Base-by-base conservation (phyloP, 2,329 filamentous ascomycete genomes). In the Furcasterigmium sp. region DNA sequence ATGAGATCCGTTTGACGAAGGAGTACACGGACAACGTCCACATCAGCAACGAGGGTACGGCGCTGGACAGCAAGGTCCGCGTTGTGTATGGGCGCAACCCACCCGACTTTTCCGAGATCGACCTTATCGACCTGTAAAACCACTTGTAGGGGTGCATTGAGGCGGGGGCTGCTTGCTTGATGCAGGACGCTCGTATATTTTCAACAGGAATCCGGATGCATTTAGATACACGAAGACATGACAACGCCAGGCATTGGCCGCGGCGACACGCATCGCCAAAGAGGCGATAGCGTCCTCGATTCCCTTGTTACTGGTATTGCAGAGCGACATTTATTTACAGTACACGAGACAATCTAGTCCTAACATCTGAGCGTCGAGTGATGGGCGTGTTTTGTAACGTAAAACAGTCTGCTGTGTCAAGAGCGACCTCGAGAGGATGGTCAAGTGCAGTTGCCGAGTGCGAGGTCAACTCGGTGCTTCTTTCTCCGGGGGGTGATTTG, bases 41-140 rank as follows among this genome's bases (percentile, higher is more conserved):
- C 87, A 90, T 97, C 59, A 95, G 87, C 55, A 96, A 96, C 62
- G 86, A 94, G 60, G 90, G 90, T 46, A 90, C 91, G 17, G 87
- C 88, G 9, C 70, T 97, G 53, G 89, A 96, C 67, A 85, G 82
- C 44, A 90, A 89, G 62, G 80, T 81, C 23, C 80, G 85, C 15
- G 89, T 95, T 5, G 80, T 95, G 29, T 96, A 93, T 62, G 85
- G 85, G 50, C 81, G 80, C 49, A 87, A 89, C 47, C 91, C 91
- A 14, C 91, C 91, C 0, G 90, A 95, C 64, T 94, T 95, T 59
- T 90, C 85, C 0, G 87, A 94, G 63, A 73, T 91, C 21, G 89
- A 95, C 65, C 68, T 95, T 54, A 94, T 95, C 64, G 84, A 84
- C 58, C 64, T 95, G 47, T 94, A 55, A 56, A 37, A 14, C 3